Conservation (phyloP, 345 rosid species). For the Odontarrhena argentea region DNA sequence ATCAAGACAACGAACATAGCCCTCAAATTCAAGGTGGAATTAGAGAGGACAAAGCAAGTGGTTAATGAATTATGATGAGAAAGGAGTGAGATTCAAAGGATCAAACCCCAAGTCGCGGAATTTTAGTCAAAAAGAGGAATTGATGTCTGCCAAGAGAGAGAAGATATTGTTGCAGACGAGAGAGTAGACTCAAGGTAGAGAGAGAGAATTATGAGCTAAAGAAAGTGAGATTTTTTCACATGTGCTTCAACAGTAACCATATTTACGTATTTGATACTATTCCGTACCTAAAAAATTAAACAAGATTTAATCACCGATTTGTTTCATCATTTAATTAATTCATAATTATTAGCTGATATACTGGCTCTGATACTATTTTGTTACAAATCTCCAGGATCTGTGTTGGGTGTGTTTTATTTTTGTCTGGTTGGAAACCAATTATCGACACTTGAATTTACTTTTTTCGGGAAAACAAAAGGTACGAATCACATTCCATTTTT, state of each 20-base stretch:
- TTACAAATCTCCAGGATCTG: conserved; percentile 35
- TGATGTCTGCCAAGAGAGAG: conserved; percentile 35
- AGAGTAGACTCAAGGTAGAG: conserved; percentile 13
- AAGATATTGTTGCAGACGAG: not conserved
- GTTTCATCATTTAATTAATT: not conserved
- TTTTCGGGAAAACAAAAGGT: conserved; percentile 33
- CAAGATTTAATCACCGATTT: conserved; percentile 22
- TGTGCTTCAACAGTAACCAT: conserved; percentile 35
- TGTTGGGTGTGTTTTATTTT: conserved; percentile 31
- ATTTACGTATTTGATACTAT: not conserved
- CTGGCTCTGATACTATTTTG: not conserved
- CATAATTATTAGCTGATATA: conserved; percentile 1
- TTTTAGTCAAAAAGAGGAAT: conserved; percentile 43
- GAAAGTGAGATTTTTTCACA: conserved; percentile 33
- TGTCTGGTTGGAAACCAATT: conserved; percentile 38
- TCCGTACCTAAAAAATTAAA: not conserved
- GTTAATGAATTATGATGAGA: conserved; percentile 11
- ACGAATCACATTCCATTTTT: conserved; percentile 38
- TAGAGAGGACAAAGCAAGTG: conserved; percentile 21
- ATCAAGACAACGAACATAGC: not conserved
- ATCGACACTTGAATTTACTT: conserved; percentile 1
- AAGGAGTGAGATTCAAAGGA: conserved; percentile 38
- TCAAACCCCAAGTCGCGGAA: conserved; percentile 40
- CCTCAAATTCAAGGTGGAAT: not conserved
- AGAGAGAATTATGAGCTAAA: conserved; percentile 24